These are phyloP conservation scores for Isabelozyma heimii DNA, from an alignment of 805 yeast genomes.

Conservation along the genomic window DNA sequence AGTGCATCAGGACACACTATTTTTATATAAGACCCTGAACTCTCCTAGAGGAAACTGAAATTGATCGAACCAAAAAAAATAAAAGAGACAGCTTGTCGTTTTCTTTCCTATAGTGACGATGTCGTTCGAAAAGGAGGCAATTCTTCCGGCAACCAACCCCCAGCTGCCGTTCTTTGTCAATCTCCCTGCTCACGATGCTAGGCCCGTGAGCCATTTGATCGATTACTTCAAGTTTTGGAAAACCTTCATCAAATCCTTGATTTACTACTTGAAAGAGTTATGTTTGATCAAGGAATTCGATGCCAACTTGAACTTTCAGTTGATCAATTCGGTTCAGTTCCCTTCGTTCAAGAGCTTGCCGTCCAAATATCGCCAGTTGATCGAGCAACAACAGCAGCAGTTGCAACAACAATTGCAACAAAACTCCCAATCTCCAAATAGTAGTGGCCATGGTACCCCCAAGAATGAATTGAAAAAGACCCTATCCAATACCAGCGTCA, in stretches of 20 bases:
- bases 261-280: constrained; percentile 40
- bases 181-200: constrained; percentile 36
- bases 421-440: neutral
- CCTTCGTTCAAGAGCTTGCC: constrained; percentile 46
- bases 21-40: no score
- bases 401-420: neutral
- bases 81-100: neutral
- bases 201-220: constrained; percentile 38
- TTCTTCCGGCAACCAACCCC: constrained; percentile 32
- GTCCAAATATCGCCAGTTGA: constrained; percentile 4
- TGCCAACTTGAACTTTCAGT: constrained; percentile 33
- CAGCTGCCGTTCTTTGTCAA: constrained; percentile 37
- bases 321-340: constrained; percentile 36
- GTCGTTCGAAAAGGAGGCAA: constrained; percentile 11
- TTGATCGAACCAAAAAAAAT: no score
- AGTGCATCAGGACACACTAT: no score
- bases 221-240: constrained; percentile 41
- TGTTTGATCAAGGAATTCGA: constrained; percentile 48
- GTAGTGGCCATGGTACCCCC: constrained; percentile 2
- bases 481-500: constrained; percentile 27
- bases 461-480: constrained; percentile 16
- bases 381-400: constrained; percentile 2
- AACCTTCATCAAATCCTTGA: constrained; percentile 34
- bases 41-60: no score
- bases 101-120: neutral